Evolutionary conservation across 306 rosid genomes (phyloP), one percentile per base, ranked within the genome.

Genomic region (Vachellia pachyceras): DNA sequence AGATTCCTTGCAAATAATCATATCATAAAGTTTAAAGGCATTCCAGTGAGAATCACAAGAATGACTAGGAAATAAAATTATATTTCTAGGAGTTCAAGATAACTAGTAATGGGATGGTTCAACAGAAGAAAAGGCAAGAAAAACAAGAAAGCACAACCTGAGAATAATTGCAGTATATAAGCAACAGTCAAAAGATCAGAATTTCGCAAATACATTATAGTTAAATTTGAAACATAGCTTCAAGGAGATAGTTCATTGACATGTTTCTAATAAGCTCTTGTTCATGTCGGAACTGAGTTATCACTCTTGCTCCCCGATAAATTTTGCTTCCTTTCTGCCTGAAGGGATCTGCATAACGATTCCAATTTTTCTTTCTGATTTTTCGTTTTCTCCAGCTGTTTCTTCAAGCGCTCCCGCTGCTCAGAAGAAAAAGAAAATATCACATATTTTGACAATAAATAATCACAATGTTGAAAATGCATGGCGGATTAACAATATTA

Each of bases 351-450:
- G 84, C 99, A 95, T 84, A 95, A 70, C 0, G 98, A 93, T 81
- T 93, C 99, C 0, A 95, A 95, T 82, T 84, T 95, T 61, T 88
- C 96, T 76, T 95, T 95, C 89, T 95, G 97, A 37, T 91, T 93
- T 87, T 91, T 91, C 0, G 94, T 89, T 86, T 87, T 95, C 88
- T 87, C 93, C 82, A 95, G 83, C 58, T 88, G 97, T 79, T 93
- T 95, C 90, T 91, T 95, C 87, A 95, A 61, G 72, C 84, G 87
- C 82, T 89, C 97, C 10, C 94, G 96, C 99, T 92, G 96, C 76
- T 49, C 88, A 58, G 70, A 73, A 54, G 70, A 73, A 54, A 77
- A 76, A 68, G 42, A 49, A 61, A 80, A 77, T 18, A 10, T 58
- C 64, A 81, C 52, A 39, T 22, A 33, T 61, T 54, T 68, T 57